Conservation (phyloP, 768 basidiomycete genomes). For the Hypsizygus marmoreus region DNA sequence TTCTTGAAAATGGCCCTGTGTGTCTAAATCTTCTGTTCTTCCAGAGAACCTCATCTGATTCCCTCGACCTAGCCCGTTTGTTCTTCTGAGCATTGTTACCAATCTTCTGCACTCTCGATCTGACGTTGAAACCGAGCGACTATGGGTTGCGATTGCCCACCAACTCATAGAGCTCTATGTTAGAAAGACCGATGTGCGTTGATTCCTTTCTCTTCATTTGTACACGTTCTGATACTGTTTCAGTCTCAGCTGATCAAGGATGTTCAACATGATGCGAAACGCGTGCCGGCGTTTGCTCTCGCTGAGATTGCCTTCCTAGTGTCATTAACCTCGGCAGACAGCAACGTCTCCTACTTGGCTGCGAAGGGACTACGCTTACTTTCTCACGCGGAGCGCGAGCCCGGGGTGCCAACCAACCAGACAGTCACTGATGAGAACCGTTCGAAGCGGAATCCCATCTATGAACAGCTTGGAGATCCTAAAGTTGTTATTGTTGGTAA, state of each 20-base stretch:
- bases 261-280: slow-evolving; percentile 52
- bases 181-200: slow-evolving; percentile 47
- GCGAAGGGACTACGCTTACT: slow-evolving; percentile 70
- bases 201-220: background rate
- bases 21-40: slow-evolving; percentile 15
- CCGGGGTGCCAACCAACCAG: slow-evolving; percentile 52
- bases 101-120: slow-evolving; percentile 61
- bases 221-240: background rate
- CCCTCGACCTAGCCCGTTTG: slow-evolving; percentile 36
- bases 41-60: slow-evolving; percentile 1
- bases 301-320: slow-evolving; percentile 76
- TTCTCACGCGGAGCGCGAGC: slow-evolving; percentile 65
- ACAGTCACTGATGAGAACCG: slow-evolving; percentile 60
- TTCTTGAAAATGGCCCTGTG: slow-evolving; percentile 54
- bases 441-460: slow-evolving; percentile 70
- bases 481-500: slow-evolving; percentile 67
- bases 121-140: slow-evolving; percentile 62
- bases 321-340: slow-evolving; percentile 69
- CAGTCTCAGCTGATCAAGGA: slow-evolving; percentile 38
- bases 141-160: slow-evolving; percentile 68
- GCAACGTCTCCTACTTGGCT: slow-evolving; percentile 64
- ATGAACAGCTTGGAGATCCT: slow-evolving; percentile 80
- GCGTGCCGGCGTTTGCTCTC: slow-evolving; percentile 64
- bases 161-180: slow-evolving; percentile 61
- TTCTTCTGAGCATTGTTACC: slow-evolving; percentile 51